Base-by-base conservation (phyloP, 2,329 filamentous ascomycete species). In the Thielaviopsis musarum region DNA sequence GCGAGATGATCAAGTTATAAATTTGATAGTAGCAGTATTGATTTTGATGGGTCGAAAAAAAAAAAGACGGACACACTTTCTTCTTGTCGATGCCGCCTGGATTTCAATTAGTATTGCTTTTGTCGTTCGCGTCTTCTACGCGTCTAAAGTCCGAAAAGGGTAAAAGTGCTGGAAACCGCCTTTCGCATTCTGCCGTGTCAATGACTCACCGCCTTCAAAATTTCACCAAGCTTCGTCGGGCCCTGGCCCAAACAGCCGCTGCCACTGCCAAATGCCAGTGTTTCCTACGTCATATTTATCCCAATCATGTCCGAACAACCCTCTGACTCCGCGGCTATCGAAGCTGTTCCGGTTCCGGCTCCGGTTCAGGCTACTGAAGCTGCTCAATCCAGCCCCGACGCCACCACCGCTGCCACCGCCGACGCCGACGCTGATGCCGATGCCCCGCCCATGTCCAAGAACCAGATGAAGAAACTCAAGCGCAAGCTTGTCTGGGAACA, bases 391-490 rank as follows among this genome's bases (percentile, higher is more conserved):
- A n/a, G 6, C 52, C 28, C 34, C 53, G n/a, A 19, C 22, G 52
- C 3, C n/a, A 17, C 52, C n/a, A n/a, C n/a, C n/a, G n/a, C n/a
- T n/a, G n/a, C n/a, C n/a, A n/a, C n/a, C n/a, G n/a, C n/a, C n/a
- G n/a, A n/a, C 22, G 28, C 19, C 56, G 52, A 54, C 21, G 19
- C n/a, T 28, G 30, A 19, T 22, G 60, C 66, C 21, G 52, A 54
- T 5, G 49, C 61, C 2, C 64, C 65, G 1, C 64, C 65, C 22
- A 63, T 96, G 57, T 95, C 91, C 19, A 97, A 97, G 67, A 94
- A 85, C 66, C 86, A 91, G 65, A 74, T 85, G 62, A 95, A 95
- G 71, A 91, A 89, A 67, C 74, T 89, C 57, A 82, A 79, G 62
- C 83, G 82, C 59, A 77, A 82, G 63, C 77, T 87, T 67, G 75